phyloP scores from a whole-genome alignment of 2,329 filamentous ascomycete genomes.

The Fusarium guadeloupense region DNA sequence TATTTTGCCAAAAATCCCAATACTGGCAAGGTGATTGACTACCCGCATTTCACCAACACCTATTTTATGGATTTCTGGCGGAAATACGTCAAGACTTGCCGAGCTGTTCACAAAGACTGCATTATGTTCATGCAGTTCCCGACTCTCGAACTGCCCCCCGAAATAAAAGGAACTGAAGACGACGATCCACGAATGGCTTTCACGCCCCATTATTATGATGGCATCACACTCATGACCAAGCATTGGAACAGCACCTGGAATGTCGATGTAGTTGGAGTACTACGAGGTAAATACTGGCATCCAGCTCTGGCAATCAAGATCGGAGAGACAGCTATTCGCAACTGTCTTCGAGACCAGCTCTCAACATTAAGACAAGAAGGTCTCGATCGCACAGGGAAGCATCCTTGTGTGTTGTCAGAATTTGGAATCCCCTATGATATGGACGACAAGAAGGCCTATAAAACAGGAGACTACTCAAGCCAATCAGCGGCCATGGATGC shows the following conservation, averaged over 20 bases:
- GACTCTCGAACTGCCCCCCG: conserved; percentile 89
- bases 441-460: conserved; percentile 96
- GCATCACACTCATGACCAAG: conserved; percentile 95
- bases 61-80: conserved; percentile 92
- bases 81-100: conserved; percentile 77
- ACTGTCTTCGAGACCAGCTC: conserved; percentile 90
- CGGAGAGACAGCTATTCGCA: conserved; percentile 92
- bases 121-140: conserved; percentile 93
- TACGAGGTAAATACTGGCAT: conserved; percentile 87
- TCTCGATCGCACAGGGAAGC: conserved; percentile 84
- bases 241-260: conserved; percentile 99
- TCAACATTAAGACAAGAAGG: conserved; percentile 86
- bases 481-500: conserved; percentile 94
- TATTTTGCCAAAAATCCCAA: conserved; percentile 85
- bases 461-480: conserved; percentile 92
- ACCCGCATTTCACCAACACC: conserved; percentile 86
- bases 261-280: conserved; percentile 90
- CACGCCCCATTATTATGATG: conserved; percentile 95
- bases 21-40: conserved; percentile 78
- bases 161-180: conserved; percentile 85
- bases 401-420: conserved; percentile 90
- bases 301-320: conserved; percentile 93
- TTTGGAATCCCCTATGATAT: conserved; percentile 99
- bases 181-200: conserved; percentile 93
- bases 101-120: conserved; percentile 77